These are phyloP conservation scores for Bathelium albidoporum DNA, from an alignment of 495 filamentous ascomycete species.

Conservation along the genomic window DNA sequence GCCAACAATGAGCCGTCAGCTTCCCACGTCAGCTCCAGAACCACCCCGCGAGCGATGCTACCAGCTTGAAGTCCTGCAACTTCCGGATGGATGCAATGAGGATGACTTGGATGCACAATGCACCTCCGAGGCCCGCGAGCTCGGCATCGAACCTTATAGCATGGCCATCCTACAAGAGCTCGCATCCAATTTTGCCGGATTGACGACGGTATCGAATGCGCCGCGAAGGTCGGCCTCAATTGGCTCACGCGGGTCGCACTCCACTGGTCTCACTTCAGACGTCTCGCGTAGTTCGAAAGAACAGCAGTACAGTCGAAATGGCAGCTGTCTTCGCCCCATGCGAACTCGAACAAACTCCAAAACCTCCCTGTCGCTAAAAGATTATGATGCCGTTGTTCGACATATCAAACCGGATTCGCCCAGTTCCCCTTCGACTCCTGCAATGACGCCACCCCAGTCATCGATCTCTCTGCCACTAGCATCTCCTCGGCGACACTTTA, in stretches of 20 bases:
- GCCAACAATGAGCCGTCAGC: slow-evolving; percentile 4
- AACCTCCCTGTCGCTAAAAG: slow-evolving; percentile 10
- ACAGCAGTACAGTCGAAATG: slow-evolving; percentile 4
- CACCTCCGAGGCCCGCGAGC: slow-evolving; percentile 11
- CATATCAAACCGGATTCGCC: slow-evolving; percentile 4
- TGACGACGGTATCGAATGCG: slow-evolving; percentile 17
- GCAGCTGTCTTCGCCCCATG: background rate
- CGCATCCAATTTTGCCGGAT: slow-evolving; percentile 12
- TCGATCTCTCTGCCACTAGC: slow-evolving; percentile 14
- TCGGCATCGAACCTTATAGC: slow-evolving; percentile 17
- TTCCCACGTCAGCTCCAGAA: slow-evolving; percentile 1
- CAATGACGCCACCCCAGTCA: slow-evolving; percentile 18
- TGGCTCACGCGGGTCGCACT: slow-evolving; percentile 21
- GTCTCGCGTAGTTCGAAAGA: slow-evolving; percentile 22
- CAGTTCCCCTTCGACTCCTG: slow-evolving; percentile 11
- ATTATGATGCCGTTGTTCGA: slow-evolving; percentile 16
- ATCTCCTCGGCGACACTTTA: slow-evolving; percentile 18
- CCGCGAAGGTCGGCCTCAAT: slow-evolving; percentile 20
- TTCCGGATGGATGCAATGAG: slow-evolving; percentile 11
- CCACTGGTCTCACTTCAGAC: slow-evolving; percentile 21
- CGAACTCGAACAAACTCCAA: background rate
- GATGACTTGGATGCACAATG: slow-evolving; percentile 16
- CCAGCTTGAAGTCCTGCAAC: slow-evolving; percentile 12
- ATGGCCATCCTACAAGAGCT: slow-evolving; percentile 13
- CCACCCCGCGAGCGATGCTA: slow-evolving; percentile 6